These are phyloP conservation scores for Theobroma cacao DNA, from an alignment of 345 rosid species.

Conservation along the genomic window DNA sequence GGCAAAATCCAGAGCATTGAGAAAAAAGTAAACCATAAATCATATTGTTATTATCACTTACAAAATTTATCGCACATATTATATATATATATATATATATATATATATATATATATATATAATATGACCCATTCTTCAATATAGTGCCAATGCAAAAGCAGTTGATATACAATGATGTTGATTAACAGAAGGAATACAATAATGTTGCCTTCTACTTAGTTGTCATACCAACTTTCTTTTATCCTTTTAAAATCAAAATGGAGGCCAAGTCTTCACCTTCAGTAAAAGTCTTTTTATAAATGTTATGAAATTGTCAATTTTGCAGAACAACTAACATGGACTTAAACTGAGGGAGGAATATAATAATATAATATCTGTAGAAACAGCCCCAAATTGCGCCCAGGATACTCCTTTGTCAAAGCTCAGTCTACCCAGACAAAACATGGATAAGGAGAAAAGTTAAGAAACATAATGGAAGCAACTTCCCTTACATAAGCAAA, in stretches of 20 bases:
- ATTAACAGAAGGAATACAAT: neutral
- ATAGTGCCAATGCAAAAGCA: neutral
- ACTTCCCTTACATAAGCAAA: neutral
- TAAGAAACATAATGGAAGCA: neutral
- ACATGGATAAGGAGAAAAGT: neutral
- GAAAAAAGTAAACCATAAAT: neutral
- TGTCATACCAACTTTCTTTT: neutral
- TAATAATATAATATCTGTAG: neutral
- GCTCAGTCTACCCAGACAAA: too few relatives aligned
- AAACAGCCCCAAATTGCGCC: too few relatives aligned
- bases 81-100: too few relatives aligned
- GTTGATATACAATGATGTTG: neutral
- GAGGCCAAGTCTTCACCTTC: neutral
- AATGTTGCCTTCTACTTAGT: neutral
- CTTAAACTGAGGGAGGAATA: too few relatives aligned
- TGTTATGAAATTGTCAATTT: too few relatives aligned
- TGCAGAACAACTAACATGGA: too few relatives aligned
- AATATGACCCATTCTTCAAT: neutral
- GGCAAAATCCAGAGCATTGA: neutral
- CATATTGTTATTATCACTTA: neutral
- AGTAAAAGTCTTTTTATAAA: neutral
- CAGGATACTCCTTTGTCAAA: too few relatives aligned
- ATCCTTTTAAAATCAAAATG: neutral
- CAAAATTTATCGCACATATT: neutral
- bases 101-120: too few relatives aligned